Base-by-base conservation (phyloP, 106 monocot species). In the Platanthera zijinensis region DNA sequence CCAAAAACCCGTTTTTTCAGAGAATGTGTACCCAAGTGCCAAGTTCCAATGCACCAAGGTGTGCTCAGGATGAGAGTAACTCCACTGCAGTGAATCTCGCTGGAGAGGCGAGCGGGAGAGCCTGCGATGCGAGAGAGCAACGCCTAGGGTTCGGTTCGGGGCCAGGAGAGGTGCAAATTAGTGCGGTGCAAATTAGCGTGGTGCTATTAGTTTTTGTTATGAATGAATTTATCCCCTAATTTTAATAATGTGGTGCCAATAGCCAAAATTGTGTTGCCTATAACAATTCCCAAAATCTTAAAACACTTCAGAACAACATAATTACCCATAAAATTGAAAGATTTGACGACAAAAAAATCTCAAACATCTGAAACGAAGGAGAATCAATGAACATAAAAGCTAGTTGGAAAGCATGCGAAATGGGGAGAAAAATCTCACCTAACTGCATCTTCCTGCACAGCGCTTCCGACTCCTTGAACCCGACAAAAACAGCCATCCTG, bases 381-480 rank as follows among this genome's bases (percentile, higher is more conserved):
- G 68, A 46, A 46, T 39, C 14, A 5, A 69, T 25, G 64, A 48
- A 11, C 5, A 46, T 13, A 0, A 47, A 47, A 69, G 8, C 39
- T 46, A 14, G 5, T 6, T 5, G 5, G 46, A 47, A 69, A 69
- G 47, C 47, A 69, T 17, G 15, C 15, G 0, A 17, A 1, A 46
- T 14, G 17, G 47, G 45, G 15, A 51, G 72, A 56, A 22, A 54
- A 74, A 74, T 69, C 85, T 63, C 45, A 93, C 93, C 93, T 53
- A 56, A 76, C 50, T 81, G 77, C 69, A 81, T 81, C 93, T 83
- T 90, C 84, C 75, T 81, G 73, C 74, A 75, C n/a, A 72, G 14
- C 11, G 69, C 80, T 75, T 88, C 86, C 51, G 61, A 74, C 68
- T 88, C 53, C 73, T 84, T 86, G 53, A 85, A 18, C 51, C 74